Base-by-base conservation (phyloP, 176 grass and related monocot genomes). In the Eremochloa ophiuroides region DNA sequence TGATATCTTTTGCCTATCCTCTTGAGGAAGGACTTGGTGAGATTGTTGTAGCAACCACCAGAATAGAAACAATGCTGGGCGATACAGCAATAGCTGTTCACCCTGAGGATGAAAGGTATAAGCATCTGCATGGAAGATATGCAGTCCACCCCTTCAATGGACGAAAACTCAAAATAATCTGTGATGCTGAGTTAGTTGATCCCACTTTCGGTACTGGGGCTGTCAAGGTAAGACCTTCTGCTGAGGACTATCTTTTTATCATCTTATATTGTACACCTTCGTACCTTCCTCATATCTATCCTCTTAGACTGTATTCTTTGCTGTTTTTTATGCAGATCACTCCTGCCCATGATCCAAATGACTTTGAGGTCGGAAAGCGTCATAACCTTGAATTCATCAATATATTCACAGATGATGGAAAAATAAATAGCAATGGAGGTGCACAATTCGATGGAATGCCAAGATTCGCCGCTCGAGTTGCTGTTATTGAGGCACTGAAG, bases 51-150 rank as follows among this genome's bases (percentile, higher is more conserved):
- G 91, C 94, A 42, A 97, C 91, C 18, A 97, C 92, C 39, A 83
- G 94, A 44, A 94, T 92, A n/a, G 94, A 97, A 85, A 97, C 91
- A 43, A 97, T 97, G 94, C 76, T 97, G 43, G 89, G 89, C 55
- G 91, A 97, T 90, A 88, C 90, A 77, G 89, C 94, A 65, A 92
- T 97, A 76, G 89, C 94, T 73, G 87, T 97, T 76, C 87, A 97
- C 85, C 93, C 94, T 38, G 85, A 88, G 55, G 91, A 97, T 77
- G 73, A 88, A 74, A 87, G 89, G 48, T 97, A 94, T 68, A 83
- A 79, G 80, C 87, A 97, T 89, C 87, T 94, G 62, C 91, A 94
- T 80, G 89, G 94, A 60, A 97, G 75, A 71, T 80, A 76, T 82
- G 94, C 89, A 37, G 42, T 94, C 18, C 94, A 97, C 76, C 94